Conservation (phyloP, 1,284 basidiomycete species). For the Waitea zeae region DNA sequence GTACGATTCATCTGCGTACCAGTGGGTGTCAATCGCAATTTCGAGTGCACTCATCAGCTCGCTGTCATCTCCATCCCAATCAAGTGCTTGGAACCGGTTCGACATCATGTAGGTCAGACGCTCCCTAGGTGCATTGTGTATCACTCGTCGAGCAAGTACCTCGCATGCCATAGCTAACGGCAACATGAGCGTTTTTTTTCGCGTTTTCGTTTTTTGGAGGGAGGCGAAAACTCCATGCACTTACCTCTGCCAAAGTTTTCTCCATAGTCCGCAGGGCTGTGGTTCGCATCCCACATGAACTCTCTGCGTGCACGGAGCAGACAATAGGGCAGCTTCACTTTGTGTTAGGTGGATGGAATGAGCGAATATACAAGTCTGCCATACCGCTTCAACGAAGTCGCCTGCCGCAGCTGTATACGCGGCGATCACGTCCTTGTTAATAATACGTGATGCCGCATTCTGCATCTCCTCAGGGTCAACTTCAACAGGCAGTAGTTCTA, state of each 20-base stretch:
- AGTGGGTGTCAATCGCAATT: slow-evolving; percentile 70
- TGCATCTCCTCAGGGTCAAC: slow-evolving; percentile 41
- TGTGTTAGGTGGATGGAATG: neutral
- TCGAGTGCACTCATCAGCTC: slow-evolving; percentile 66
- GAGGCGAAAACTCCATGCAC: slow-evolving; percentile 7
- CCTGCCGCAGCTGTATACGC: slow-evolving; percentile 53
- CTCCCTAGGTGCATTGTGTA: slow-evolving; percentile 51
- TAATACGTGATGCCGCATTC: slow-evolving; percentile 51
- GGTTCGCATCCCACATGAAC: slow-evolving; percentile 61
- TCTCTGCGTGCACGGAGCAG: slow-evolving; percentile 66
- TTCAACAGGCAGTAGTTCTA: slow-evolving; percentile 69
- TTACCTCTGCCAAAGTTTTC: slow-evolving; percentile 70
- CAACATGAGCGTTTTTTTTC: too few species aligned
- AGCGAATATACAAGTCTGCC: slow-evolving; percentile 9
- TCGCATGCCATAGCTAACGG: slow-evolving; percentile 65
- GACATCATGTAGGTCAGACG: slow-evolving; percentile 57
- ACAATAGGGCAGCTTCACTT: slow-evolving; percentile 52
- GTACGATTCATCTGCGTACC: slow-evolving; percentile 22
- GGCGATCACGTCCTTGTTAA: slow-evolving; percentile 50
- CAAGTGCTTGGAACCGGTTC: slow-evolving; percentile 50
- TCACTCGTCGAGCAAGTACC: slow-evolving; percentile 68
- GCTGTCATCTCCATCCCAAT: slow-evolving; percentile 57
- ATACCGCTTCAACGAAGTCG: slow-evolving; percentile 66
- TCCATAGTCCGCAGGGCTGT: slow-evolving; percentile 67
- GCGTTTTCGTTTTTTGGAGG: neutral